Base-by-base conservation (phyloP, 2,329 filamentous ascomycete species). In the Botrytis paeoniae region DNA sequence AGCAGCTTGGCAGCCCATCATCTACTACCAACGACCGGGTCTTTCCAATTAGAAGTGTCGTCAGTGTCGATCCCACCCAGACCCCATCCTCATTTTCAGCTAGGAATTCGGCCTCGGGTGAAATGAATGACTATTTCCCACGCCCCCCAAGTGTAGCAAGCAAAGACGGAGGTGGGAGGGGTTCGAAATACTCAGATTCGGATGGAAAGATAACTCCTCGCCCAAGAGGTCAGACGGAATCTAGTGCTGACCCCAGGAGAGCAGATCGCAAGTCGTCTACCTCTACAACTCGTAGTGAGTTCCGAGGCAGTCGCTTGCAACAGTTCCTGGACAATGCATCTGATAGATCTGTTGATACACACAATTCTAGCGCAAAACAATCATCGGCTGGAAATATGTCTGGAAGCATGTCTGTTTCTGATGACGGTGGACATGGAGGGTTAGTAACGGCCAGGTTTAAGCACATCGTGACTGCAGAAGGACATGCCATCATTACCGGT, bases 401-500 rank as follows among this genome's bases (percentile, higher is more conserved):
- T 25, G 43, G 29, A n/a, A 70, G 64, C 45, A 37, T 69, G 22
- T 61, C 62, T 29, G 43, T 32, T 18, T 57, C 51, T 39, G 71
- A 77, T 32, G 66, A 74, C 7, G 76, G 76, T 14, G 73, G 57
- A 9, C 72, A 73, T 16, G 20, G 66, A 32, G 76, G 75, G 16
- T 62, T 92, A 39, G 80, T 94, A 2, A 93, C 93, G 1, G 86
- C 89, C 37, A 90, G 94, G 3, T 97, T 97, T 82, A 92, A 91
- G 77, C 93, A 97, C 79, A 85, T 92, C 6, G 84, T 91, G 39
- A 94, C 92, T 0, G 89, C 92, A 3, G 92, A 90, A 25, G 94
- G 94, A 0, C 93, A 97, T 82, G 89, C 92, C 39, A 88, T 97
- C 43, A 93, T 97, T 71, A 96, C 93, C 0, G 94, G 94, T 9